Conservation (phyloP, 2,329 filamentous ascomycete species). For the Monosporascus ibericus region DNA sequence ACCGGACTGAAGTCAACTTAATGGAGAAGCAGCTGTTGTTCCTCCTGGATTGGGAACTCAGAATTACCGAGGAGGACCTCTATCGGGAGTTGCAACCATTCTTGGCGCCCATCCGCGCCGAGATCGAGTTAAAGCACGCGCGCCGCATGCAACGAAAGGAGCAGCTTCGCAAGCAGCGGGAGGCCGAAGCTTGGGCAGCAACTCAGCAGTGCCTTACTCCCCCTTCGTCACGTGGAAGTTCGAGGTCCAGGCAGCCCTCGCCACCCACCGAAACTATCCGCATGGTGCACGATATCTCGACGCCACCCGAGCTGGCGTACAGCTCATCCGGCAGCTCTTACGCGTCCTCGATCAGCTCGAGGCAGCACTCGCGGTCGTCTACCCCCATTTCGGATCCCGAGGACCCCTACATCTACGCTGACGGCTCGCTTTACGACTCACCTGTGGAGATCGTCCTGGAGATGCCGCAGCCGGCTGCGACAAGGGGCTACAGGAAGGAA, state of each 20-base stretch:
- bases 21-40: conserved; percentile 99
- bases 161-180: conserved; percentile 37
- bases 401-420: conserved; percentile 35
- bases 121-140: conserved; percentile 45
- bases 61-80: conserved; percentile 78
- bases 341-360: conserved; percentile 39
- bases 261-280: conserved; percentile 34
- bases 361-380: conserved; percentile 42
- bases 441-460: conserved; percentile 40
- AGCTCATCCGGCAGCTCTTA: conserved; percentile 39
- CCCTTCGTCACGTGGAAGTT: conserved; percentile 37
- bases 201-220: conserved; percentile 37
- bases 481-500: conserved; percentile 24
- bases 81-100: conserved; percentile 84
- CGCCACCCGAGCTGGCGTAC: conserved; percentile 42
- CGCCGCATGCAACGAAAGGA: conserved; percentile 41
- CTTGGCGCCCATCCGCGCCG: conserved; percentile 72
- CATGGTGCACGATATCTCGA: conserved; percentile 31
- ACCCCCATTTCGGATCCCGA: conserved; percentile 43
- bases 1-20: conserved; percentile 90
- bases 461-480: conserved; percentile 31
- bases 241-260: conserved; percentile 31
- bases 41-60: conserved; percentile 89
- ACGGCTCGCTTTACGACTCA: conserved; percentile 42
- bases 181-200: conserved; percentile 32